Percentiles rank a stretch among this genome's conserved stretches.
These are phyloP conservation scores for Xylariaceae sp. DNA, from an alignment of 2,329 filamentous ascomycete species.

Conservation along the genomic window DNA sequence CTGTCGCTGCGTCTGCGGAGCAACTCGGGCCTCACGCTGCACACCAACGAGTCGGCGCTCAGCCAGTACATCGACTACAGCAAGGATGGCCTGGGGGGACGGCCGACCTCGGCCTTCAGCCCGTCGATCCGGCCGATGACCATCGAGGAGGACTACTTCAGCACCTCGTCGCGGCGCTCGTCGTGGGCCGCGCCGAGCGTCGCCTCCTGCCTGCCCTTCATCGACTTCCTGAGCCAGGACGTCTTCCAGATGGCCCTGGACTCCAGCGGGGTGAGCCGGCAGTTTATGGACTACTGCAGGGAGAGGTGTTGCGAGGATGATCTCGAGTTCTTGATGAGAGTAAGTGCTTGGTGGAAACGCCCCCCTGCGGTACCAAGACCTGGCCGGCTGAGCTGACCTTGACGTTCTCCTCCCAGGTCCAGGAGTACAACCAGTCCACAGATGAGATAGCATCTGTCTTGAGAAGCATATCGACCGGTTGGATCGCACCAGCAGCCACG, in stretches of 20 bases:
- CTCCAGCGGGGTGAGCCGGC: conserved; percentile 39
- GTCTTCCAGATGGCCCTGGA: conserved; percentile 43
- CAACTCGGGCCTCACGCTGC: conserved; percentile 38
- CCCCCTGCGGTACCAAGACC: too few relatives aligned
- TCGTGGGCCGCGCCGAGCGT: conserved; percentile 4
- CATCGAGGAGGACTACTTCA: conserved; percentile 3
- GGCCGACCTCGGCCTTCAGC: conserved; percentile 13
- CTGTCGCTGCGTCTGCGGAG: conserved; percentile 30
- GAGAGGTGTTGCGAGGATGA: conserved; percentile 38
- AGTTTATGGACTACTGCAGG: conserved; percentile 43
- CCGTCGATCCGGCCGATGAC: conserved; percentile 1
- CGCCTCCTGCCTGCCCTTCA: conserved; percentile 21
- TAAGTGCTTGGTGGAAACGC: conserved; percentile 17
- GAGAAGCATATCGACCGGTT: conserved; percentile 36
- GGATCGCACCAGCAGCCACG: conserved; percentile 27
- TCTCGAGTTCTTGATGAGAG: conserved; percentile 44
- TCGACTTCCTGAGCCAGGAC: conserved; percentile 42
- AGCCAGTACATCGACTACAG: conserved; percentile 41
- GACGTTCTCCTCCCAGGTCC: conserved; percentile 21
- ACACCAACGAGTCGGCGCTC: conserved; percentile 35
- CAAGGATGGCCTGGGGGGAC: conserved; percentile 24
- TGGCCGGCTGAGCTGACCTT: too few relatives aligned
- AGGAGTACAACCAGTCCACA: conserved; percentile 37
- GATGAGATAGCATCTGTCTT: conserved; percentile 37
- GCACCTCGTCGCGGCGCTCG: conserved; percentile 1